A percentile compares a stretch with the other conserved stretches of the same genome.
Conservation (phyloP, 129 eudicot species). For the Solidago caesia region DNA sequence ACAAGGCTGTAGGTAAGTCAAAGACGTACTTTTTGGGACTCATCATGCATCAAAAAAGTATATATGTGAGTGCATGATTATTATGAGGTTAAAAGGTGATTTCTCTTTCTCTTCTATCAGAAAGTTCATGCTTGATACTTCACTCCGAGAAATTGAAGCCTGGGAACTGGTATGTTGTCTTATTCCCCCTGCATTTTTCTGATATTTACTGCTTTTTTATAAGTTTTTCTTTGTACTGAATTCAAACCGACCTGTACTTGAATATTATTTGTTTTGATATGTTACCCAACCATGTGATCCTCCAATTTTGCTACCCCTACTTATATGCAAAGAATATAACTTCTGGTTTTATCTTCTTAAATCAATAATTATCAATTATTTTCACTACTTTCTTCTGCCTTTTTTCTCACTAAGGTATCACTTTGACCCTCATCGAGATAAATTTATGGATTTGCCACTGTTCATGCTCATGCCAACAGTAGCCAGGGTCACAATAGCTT, state of each 20-base stretch:
- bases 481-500: too few species aligned
- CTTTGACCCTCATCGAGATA: background rate
- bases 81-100: background rate
- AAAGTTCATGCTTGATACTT: background rate
- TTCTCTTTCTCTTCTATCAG: background rate
- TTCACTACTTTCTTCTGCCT: background rate
- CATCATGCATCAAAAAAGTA: slow-evolving; percentile 10
- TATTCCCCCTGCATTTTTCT: background rate
- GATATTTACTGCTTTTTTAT: too few species aligned
- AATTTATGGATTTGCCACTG: background rate
- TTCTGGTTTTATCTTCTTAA: background rate
- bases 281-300: background rate
- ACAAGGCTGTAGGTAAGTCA: background rate
- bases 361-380: too few species aligned
- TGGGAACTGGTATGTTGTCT: background rate
- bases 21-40: background rate
- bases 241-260: too few species aligned
- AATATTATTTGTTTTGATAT: background rate
- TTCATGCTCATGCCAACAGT: too few species aligned
- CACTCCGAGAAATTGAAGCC: background rate
- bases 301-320: too few species aligned
- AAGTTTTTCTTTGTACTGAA: too few species aligned
- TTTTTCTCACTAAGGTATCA: background rate
- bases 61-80: background rate
- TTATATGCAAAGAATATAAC: background rate